Conservation (phyloP, 2,329 filamentous ascomycete species). For the Xenoacremonium recifei region DNA sequence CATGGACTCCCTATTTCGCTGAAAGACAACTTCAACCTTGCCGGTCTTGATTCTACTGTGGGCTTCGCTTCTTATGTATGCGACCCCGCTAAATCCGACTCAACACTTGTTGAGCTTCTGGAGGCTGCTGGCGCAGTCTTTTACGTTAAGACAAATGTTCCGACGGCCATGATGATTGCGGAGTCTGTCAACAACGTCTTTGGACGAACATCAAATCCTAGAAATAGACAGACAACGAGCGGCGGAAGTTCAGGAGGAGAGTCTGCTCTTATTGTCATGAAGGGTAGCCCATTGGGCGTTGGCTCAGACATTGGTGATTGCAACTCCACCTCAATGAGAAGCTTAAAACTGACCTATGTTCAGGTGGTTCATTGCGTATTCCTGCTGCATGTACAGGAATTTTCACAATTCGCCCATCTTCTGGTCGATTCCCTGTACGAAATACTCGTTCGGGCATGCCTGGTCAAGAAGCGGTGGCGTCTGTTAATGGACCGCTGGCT, state of each 20-base stretch:
- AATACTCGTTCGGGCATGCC: slow-evolving; percentile 55
- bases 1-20: slow-evolving; percentile 65
- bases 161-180: slow-evolving; percentile 67
- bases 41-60: slow-evolving; percentile 58
- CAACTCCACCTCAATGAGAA: fast-evolving
- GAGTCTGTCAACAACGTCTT: slow-evolving; percentile 66
- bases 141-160: slow-evolving; percentile 57
- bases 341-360: not conserved
- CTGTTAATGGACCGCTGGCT: slow-evolving; percentile 63
- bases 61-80: slow-evolving; percentile 63
- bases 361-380: slow-evolving; percentile 52
- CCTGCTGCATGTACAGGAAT: slow-evolving; percentile 57
- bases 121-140: slow-evolving; percentile 50
- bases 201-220: slow-evolving; percentile 61
- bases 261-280: slow-evolving; percentile 58
- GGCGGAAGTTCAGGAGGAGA: slow-evolving; percentile 70
- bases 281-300: slow-evolving; percentile 59
- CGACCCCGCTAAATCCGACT: slow-evolving; percentile 48
- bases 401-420: slow-evolving; percentile 55
- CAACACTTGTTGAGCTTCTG: slow-evolving; percentile 41
- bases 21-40: slow-evolving; percentile 69
- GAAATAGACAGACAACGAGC: slow-evolving; percentile 56
- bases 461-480: slow-evolving; percentile 63
- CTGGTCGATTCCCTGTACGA: slow-evolving; percentile 58
- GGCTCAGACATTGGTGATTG: slow-evolving; percentile 58